These are phyloP conservation scores for Clarireedia hainanense DNA, from an alignment of 2,329 filamentous ascomycete genomes.

Conservation along the genomic window DNA sequence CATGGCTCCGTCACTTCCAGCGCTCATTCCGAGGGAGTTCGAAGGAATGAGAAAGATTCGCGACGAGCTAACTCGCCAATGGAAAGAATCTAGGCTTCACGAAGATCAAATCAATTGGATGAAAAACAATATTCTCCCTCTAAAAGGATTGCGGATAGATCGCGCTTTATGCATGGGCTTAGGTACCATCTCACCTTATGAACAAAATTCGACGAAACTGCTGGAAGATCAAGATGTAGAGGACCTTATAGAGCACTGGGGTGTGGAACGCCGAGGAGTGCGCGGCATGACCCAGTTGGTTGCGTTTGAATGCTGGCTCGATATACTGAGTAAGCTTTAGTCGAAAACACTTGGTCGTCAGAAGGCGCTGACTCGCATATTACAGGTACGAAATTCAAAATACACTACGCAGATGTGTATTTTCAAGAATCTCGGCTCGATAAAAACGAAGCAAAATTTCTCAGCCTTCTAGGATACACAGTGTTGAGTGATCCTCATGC, in stretches of 20 bases:
- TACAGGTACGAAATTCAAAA: neutral
- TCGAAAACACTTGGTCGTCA: neutral
- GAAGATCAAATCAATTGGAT: neutral
- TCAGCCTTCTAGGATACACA: neutral
- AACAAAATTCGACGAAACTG: neutral
- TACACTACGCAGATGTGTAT: neutral
- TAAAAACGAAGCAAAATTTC: neutral
- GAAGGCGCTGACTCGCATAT: neutral
- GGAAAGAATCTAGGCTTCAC: neutral
- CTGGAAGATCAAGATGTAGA: neutral
- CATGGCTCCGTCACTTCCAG: neutral
- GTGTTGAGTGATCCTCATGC: neutral
- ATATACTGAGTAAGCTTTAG: neutral
- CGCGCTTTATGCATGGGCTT: neutral
- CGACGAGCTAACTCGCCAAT: neutral
- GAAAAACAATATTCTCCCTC: neutral
- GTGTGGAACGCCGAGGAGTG: too few species aligned
- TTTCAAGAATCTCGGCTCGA: neutral
- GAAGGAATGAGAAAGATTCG: neutral
- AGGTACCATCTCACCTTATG: neutral
- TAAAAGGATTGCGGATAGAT: neutral
- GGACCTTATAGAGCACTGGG: neutral
- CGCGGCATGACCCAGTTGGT: neutral
- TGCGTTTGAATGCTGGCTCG: neutral
- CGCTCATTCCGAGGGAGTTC: neutral